A percentile compares a stretch with the other conserved stretches of the same genome.
phyloP scores from a whole-genome alignment of 371 early-diverging fungal genomes.

The Mucor mucedo region DNA sequence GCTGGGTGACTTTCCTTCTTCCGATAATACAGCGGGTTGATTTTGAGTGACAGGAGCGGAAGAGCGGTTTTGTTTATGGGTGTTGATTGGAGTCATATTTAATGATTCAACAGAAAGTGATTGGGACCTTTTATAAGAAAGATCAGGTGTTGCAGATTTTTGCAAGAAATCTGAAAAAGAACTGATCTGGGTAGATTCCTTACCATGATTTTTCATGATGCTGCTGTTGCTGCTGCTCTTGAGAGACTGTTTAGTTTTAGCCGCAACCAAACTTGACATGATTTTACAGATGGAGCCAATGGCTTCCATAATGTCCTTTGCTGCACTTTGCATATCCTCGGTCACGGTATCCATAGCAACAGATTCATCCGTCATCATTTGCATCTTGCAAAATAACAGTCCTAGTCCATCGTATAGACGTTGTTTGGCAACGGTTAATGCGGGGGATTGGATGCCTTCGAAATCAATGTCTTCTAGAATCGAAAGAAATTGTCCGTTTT shows the following conservation, averaged over 20 bases:
- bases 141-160: neutral
- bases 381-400: conserved; percentile 66
- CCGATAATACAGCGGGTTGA: neutral
- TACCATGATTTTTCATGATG: neutral
- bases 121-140: conserved; percentile 3
- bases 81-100: neutral
- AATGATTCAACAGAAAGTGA: neutral
- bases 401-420: conserved; percentile 70
- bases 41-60: conserved; percentile 17
- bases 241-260: neutral
- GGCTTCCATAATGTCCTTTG: conserved; percentile 29
- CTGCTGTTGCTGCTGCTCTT: too few relatives aligned
- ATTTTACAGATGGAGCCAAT: conserved; percentile 31
- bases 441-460: conserved; percentile 12
- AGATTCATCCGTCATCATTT: conserved; percentile 60
- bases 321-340: conserved; percentile 27
- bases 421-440: conserved; percentile 45
- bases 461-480: conserved; percentile 50
- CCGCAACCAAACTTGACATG: conserved; percentile 25
- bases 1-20: conserved; percentile 11
- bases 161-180: neutral
- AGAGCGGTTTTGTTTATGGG: conserved; percentile 8
- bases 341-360: conserved; percentile 20
- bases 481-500: conserved; percentile 48
- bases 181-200: neutral